A percentile compares a stretch with the other conserved stretches of the same genome.
These are phyloP conservation scores for Protomyces pachydermus DNA, from an alignment of 1,139 yeast species.

Conservation along the genomic window DNA sequence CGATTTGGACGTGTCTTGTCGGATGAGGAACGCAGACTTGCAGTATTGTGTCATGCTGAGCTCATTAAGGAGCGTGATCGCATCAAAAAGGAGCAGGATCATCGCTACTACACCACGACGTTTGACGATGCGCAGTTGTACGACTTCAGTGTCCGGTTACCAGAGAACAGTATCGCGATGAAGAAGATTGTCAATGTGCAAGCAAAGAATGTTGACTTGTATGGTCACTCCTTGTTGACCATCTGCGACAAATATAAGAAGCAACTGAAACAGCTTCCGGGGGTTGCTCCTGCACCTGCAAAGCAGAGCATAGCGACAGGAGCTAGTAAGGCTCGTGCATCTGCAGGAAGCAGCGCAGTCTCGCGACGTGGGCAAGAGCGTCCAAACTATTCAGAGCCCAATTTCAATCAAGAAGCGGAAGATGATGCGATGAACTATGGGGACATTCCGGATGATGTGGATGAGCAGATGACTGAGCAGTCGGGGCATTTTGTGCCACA, in stretches of 20 bases:
- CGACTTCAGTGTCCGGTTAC: neutral
- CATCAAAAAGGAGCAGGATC: neutral
- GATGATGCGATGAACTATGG: conserved; percentile 14
- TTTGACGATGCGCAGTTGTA: neutral
- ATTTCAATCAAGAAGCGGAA: conserved; percentile 13
- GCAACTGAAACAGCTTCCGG: conserved; percentile 4
- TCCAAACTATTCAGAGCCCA: conserved; percentile 17
- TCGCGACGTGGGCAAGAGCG: neutral
- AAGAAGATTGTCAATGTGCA: neutral
- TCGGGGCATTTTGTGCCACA: neutral
- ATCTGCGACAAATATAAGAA: conserved; percentile 3
- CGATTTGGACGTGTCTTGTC: neutral
- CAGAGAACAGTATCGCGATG: neutral
- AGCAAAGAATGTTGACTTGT: neutral
- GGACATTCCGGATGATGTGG: neutral
- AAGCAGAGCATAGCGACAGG: neutral
- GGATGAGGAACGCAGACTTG: neutral
- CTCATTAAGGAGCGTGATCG: neutral
- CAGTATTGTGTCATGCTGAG: neutral
- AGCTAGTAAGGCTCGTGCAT: neutral
- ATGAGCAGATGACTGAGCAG: neutral
- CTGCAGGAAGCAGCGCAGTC: neutral
- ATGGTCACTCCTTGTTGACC: conserved; percentile 4
- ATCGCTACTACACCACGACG: neutral
- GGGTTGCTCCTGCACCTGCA: neutral